These are phyloP conservation scores for Populus pruinosa DNA, from an alignment of 345 rosid species.

Conservation along the genomic window DNA sequence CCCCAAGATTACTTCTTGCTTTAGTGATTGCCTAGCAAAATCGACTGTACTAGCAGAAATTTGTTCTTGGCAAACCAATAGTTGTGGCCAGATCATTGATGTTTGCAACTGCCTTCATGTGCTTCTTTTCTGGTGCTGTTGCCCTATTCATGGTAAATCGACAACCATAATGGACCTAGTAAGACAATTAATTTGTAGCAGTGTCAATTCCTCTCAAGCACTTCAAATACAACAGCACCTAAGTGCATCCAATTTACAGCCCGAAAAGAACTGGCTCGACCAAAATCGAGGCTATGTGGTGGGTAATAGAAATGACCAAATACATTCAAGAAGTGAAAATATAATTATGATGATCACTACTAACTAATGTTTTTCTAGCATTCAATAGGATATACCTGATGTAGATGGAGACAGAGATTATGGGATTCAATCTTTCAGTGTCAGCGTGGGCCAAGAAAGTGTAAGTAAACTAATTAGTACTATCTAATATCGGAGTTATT, in stretches of 20 bases:
- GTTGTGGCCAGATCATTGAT: slow-evolving; percentile 20
- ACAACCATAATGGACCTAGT: not conserved
- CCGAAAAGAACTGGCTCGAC: not conserved
- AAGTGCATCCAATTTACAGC: not conserved
- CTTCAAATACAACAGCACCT: too few relatives aligned
- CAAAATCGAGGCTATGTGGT: not conserved
- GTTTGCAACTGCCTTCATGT: slow-evolving; percentile 34
- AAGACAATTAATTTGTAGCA: not conserved
- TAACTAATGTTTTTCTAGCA: not conserved
- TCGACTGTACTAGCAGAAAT: slow-evolving; percentile 17
- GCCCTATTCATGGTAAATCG: slow-evolving; percentile 31
- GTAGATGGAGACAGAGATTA: slow-evolving; percentile 33
- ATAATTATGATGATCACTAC: not conserved
- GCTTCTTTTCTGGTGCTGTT: slow-evolving; percentile 33
- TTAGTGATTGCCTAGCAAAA: not conserved
- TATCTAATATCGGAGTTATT: not conserved
- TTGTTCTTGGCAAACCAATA: slow-evolving; percentile 32
- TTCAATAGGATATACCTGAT: slow-evolving; percentile 39
- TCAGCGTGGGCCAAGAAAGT: slow-evolving; percentile 27
- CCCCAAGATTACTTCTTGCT: not conserved
- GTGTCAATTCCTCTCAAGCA: not conserved
- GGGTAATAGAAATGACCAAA: not conserved
- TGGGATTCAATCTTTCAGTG: slow-evolving; percentile 29
- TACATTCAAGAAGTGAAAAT: not conserved
- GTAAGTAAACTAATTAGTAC: slow-evolving; percentile 9